Base-by-base conservation (phyloP, 257 asterid genomes). In the Solanum ahanhuiri region DNA sequence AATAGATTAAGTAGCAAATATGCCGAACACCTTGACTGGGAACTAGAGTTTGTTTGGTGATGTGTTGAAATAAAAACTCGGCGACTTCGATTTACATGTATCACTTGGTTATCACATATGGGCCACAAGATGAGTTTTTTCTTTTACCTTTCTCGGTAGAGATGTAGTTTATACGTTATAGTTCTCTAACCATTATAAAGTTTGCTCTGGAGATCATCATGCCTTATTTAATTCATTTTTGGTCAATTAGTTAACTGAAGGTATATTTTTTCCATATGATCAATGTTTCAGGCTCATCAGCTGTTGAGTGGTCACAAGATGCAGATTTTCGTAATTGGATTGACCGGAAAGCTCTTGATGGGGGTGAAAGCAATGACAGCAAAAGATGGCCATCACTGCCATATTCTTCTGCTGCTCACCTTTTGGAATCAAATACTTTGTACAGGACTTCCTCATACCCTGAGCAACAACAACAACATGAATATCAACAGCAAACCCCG, bases 401-500 rank as follows among this genome's bases (percentile, higher is more conserved):
- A 35, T 91, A 93, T 86, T 87, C 86, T 11, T 85, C 97, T n/a
- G 81, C 93, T 64, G 86, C 90, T 85, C 90, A 86, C 85, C 63
- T 86, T 67, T 82, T 89, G 88, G 98, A 93, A 71, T 28, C 94
- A 28, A 91, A 89, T 67, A 87, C 90, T 11, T 86, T 97, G 93
- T 92, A 92, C 88, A 92, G 99, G 88, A 93, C 98, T 86, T 91
- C 97, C 51, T 95, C 99, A 18, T 94, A 95, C 88, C 99, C 99
- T 34, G 95, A 94, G 83, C 98, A 90, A 66, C 95, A 92, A 66
- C 98, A 92, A 85, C 97, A 90, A 71, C 89, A 88, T 86, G 93
- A 91, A 66, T 90, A 87, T 35, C 95, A 87, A 20, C 93, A 73
- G 43, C 98, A 88, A 79, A 90, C 75, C 83, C 60, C 82, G 58